Conservation (phyloP, 768 basidiomycete species). For the Cantharellus anzutake region DNA sequence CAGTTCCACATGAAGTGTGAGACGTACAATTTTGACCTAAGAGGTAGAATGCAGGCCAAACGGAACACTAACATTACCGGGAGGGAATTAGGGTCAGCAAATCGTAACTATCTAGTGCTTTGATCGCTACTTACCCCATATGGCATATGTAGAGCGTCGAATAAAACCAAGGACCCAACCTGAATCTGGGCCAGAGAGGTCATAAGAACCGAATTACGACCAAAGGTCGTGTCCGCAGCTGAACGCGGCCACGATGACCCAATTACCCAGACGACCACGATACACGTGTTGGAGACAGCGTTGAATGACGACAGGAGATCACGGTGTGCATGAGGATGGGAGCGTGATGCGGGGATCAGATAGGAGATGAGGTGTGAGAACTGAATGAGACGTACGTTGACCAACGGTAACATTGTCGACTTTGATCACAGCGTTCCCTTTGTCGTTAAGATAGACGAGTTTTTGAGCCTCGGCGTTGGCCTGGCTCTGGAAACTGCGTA, state of each 20-base stretch:
- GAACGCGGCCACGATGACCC: not conserved
- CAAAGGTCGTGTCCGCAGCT: not conserved
- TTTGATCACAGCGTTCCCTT: slow-evolving; percentile 56
- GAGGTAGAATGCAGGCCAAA: not conserved
- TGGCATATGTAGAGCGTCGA: not conserved
- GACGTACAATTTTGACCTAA: not conserved
- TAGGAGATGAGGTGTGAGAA: no score
- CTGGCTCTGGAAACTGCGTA: not conserved
- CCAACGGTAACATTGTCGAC: slow-evolving; percentile 47
- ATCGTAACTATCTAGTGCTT: not conserved
- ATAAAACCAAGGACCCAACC: not conserved
- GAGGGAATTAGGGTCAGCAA: not conserved
- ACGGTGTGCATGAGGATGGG: not conserved
- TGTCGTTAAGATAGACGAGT: slow-evolving; percentile 44
- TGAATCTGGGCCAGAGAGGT: not conserved
- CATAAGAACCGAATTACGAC: not conserved
- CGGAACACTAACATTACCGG: not conserved
- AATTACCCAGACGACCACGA: no score
- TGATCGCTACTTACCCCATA: slow-evolving; percentile 2
- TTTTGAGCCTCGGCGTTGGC: slow-evolving; percentile 25
- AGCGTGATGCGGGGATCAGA: no score
- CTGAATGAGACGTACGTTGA: slow-evolving; percentile 2
- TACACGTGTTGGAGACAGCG: not conserved
- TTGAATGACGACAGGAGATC: not conserved
- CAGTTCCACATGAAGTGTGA: not conserved